Evolutionary conservation across 192 early-diverging fungal species (phyloP), one percentile per base, ranked within the genome.

Genomic region (Podila horticola): DNA sequence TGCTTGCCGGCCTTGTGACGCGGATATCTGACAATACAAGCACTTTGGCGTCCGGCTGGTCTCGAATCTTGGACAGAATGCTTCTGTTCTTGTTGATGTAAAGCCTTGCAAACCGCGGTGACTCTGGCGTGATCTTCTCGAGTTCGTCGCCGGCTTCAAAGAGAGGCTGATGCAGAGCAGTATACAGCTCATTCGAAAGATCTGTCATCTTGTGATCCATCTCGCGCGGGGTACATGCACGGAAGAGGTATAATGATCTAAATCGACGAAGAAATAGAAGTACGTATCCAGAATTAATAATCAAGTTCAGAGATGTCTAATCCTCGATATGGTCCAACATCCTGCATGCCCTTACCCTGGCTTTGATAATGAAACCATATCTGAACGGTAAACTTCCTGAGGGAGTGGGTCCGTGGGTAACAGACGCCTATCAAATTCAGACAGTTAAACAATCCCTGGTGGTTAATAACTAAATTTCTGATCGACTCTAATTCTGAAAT

Each of bases 121-220:
- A 63, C 45, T 68, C 67, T 15, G 51, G 45, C 8, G 71, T 50
- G 3, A 73, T 22, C 11, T 29, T 8, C 8, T 51, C 55, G 1
- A 60, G n/a, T 31, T 22, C 15, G 12, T 64, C 49, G 55, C 58
- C 59, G 20, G 55, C 22, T 9, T 69, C 61, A 19, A 73, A 30
- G 12, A 81, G 55, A 3, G 77, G 71, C 24, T 66, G 77, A 33
- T 81, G 77, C 7, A 81, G 48, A n/a, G 30, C 26, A 5, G 67
- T 29, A 41, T 50, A 81, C 13, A 81, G 19, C 29, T 81, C 77
- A 8, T 60, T 62, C 12, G 77, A 68, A 12, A 69, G 13, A 13
- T 81, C 77, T 8, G 77, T 81, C 77, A 81, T 61, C 59, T 69
- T 81, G 20, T 58, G 59, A 5, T 65, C 66, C 77, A 81, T 81